phyloP scores from a whole-genome alignment of 2,329 filamentous ascomycete species.

The Diaporthe sp. region DNA sequence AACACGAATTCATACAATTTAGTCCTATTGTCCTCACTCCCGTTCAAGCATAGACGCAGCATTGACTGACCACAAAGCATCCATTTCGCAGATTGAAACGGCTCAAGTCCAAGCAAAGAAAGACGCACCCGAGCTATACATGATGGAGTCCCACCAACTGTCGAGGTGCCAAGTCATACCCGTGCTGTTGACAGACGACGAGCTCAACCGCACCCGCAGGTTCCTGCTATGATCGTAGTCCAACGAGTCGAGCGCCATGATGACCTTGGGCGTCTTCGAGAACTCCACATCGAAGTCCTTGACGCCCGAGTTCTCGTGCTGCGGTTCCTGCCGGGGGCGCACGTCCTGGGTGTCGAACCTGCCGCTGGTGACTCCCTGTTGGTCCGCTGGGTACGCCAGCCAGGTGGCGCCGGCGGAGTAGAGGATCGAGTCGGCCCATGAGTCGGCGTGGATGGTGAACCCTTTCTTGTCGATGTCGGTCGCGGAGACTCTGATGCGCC shows the following conservation, averaged over 20 bases:
- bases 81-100: background rate
- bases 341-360: background rate
- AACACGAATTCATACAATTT: no score
- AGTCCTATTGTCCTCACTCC: background rate
- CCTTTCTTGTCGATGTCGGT: background rate
- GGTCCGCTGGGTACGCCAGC: background rate
- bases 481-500: background rate
- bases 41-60: background rate
- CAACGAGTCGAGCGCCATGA: background rate
- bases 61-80: background rate
- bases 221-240: background rate
- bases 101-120: background rate
- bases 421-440: background rate
- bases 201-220: background rate
- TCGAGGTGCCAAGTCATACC: background rate
- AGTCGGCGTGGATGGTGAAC: background rate
- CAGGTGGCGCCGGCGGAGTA: background rate
- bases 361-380: background rate
- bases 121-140: background rate
- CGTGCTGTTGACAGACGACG: background rate
- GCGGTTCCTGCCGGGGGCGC: background rate
- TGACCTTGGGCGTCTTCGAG: background rate
- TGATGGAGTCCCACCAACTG: background rate
- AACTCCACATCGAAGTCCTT: background rate
- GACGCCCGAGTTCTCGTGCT: background rate